Base-by-base conservation (phyloP, 1,139 yeast species). In the Candida tunisiensis region DNA sequence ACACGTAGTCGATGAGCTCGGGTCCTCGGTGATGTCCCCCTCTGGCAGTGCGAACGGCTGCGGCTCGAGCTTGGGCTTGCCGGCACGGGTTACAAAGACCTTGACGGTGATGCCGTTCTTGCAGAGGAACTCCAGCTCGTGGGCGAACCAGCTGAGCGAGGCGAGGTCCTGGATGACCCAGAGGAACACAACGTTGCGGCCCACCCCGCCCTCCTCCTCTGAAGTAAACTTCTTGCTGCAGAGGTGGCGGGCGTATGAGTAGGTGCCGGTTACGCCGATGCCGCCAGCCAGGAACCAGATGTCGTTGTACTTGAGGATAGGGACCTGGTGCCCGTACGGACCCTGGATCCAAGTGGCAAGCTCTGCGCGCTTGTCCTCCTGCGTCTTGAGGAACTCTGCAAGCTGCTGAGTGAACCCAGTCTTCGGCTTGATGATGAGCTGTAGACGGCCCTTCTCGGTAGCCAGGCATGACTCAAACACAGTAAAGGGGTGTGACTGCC, bases 401-500 rank as follows among this genome's bases (percentile, higher is more conserved):
- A 45, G 23, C 11, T 25, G 25, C 22, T 29, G 31, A 18, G 54
- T 48, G 30, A 29, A 51, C 47, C 37, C 49, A 34, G 19, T 41
- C 47, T 29, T 49, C 45, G 36, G 57, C 47, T 31, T 51, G 43
- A 31, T 53, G 44, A 20, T 47, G 38, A 29, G 42, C 41, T 26
- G 53, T 35, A 45, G 44, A 47, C 34, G 22, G 15, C 36, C 39
- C n/a, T 34, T 34, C 20, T 34, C 28, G 6, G 29, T 34, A 8
- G 34, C 33, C 23, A 32, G 29, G 19, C 38, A 32, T 6, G 37
- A 27, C 15, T 38, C 41, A 17, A 64, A 53, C 16, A 69, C 49
- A 0, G 82, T 68, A 41, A 73, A 72, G 1, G 82, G 82, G 46
- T 73, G 82, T 1, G 74, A 66, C 44, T 73, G 78, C 35, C 58